These are phyloP conservation scores for Pichia pseudocactophila DNA, from an alignment of 805 yeast species.

Conservation along the genomic window DNA sequence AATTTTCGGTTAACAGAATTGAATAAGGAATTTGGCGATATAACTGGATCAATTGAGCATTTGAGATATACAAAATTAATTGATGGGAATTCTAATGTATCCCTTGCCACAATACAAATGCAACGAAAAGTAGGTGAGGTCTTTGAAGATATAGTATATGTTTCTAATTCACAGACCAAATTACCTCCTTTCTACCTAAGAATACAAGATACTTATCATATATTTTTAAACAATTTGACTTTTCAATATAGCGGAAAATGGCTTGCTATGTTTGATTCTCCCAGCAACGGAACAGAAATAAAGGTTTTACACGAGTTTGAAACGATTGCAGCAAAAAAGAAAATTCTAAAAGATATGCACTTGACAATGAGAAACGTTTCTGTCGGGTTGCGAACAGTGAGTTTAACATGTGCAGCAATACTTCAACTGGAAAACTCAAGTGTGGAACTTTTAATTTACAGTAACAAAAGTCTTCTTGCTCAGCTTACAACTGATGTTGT, in stretches of 20 bases:
- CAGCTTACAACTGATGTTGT: conserved; percentile 39
- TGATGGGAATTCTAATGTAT: conserved; percentile 6
- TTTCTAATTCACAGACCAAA: conserved; percentile 6
- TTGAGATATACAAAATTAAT: conserved; percentile 14
- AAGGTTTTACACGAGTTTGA: conserved; percentile 5
- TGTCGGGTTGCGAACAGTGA: conserved; percentile 55
- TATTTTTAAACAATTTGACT: conserved; percentile 38
- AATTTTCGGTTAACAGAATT: conserved; percentile 15
- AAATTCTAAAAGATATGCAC: conserved; percentile 1
- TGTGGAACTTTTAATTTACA: conserved; percentile 34
- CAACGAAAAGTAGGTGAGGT: conserved; percentile 1
- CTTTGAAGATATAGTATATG: conserved; percentile 3
- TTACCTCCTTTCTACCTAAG: conserved; percentile 12
- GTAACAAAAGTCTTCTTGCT: conserved; percentile 16
- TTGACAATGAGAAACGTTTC: conserved; percentile 42
- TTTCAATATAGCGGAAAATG: conserved; percentile 55
- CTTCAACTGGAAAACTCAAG: conserved; percentile 47
- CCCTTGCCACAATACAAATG: conserved; percentile 2
- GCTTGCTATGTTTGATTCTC: conserved; percentile 36
- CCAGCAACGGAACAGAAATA: conserved; percentile 4
- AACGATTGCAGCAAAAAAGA: conserved; percentile 9
- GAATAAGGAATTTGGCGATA: conserved; percentile 27
- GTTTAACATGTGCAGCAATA: conserved; percentile 45
- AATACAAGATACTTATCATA: conserved; percentile 25
- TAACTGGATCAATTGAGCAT: conserved; percentile 15